Conservation (phyloP, 192 early-diverging fungal species). For the Coemansia erecta region DNA sequence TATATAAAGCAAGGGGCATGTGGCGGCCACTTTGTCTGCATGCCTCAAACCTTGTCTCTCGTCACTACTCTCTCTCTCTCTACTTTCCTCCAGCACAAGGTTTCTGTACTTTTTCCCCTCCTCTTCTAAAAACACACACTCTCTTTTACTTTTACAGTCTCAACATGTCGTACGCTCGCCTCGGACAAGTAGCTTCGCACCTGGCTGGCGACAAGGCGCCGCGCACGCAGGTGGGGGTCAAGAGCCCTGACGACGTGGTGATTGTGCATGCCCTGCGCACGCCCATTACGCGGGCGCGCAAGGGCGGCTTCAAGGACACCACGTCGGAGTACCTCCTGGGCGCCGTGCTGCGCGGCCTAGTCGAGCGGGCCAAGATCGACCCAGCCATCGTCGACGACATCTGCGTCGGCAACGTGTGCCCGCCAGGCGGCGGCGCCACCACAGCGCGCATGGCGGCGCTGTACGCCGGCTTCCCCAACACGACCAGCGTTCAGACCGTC, state of each 20-base stretch:
- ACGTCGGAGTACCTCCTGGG: conserved; percentile 79
- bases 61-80: background rate
- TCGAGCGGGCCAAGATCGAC: conserved; percentile 78
- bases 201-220: conserved; percentile 39
- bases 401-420: conserved; percentile 89
- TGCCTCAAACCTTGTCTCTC: background rate
- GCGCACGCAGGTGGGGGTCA: conserved; percentile 62
- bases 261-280: conserved; percentile 89
- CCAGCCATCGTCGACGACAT: conserved; percentile 88
- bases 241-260: conserved; percentile 88
- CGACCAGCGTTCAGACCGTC: conserved; percentile 75
- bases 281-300: conserved; percentile 83
- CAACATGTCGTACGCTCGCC: conserved; percentile 34
- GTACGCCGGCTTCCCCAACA: conserved; percentile 86
- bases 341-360: conserved; percentile 69
- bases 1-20: too few species aligned
- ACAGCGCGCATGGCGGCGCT: conserved; percentile 89
- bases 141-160: too few species aligned
- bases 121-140: background rate
- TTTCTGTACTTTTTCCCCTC: background rate
- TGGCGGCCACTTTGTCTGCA: too few species aligned
- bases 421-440: conserved; percentile 86
- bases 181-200: conserved; percentile 53
- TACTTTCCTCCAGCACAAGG: too few species aligned
- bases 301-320: conserved; percentile 91